Percentiles rank a stretch among this genome's conserved stretches.
Evolutionary conservation across 352 stramenopile species (phyloP).

Genomic region (Phytophthora hibernalis): DNA sequence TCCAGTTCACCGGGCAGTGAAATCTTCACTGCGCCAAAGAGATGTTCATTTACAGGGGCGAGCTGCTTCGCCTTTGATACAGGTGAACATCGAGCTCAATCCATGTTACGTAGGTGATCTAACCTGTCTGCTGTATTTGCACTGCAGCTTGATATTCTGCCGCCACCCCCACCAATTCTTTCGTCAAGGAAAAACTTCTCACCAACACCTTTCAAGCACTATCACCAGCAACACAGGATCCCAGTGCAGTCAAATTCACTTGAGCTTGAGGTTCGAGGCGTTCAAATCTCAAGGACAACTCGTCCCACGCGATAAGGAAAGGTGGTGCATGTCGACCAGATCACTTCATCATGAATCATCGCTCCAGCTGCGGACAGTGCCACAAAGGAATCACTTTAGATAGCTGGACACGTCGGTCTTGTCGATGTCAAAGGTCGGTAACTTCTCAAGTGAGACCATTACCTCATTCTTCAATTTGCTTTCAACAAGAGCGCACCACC

Average conservation of each 20-base stretch:
- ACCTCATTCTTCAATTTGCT: neutral
- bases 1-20: neutral
- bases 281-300: constrained; percentile 18
- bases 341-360: too few relatives aligned
- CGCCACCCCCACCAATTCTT: constrained; percentile 5
- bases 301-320: neutral
- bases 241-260: neutral
- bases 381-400: too few relatives aligned
- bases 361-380: too few relatives aligned
- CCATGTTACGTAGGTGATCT: neutral
- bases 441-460: too few relatives aligned
- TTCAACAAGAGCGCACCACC: neutral
- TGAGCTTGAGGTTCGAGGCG: constrained; percentile 24
- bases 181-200: constrained; percentile 6
- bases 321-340: too few relatives aligned
- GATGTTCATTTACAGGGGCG: neutral
- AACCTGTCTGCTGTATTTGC: neutral
- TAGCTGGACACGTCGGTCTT: too few relatives aligned
- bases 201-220: constrained; percentile 14
- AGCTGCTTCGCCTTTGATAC: constrained; percentile 15
- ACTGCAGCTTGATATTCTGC: constrained; percentile 26
- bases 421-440: too few relatives aligned
- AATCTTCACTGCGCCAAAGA: neutral
- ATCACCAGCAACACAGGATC: constrained; percentile 1
- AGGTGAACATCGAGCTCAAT: constrained; percentile 4